phyloP scores from a whole-genome alignment of 2,329 filamentous ascomycete genomes.

The Cercospora nicotianae region DNA sequence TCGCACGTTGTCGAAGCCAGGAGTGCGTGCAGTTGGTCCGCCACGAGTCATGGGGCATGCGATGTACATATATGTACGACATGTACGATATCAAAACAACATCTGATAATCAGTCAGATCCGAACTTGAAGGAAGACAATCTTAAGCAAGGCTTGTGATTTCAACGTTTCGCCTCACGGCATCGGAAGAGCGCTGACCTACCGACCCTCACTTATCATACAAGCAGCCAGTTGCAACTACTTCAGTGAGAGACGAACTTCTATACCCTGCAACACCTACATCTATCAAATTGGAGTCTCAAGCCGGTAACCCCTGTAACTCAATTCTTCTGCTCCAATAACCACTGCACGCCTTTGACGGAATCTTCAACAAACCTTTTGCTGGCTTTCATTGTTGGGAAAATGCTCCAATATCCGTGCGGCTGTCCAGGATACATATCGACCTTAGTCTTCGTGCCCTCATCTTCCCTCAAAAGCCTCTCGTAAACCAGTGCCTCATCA shows the following conservation, averaged over 20 bases:
- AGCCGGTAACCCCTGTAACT: neutral
- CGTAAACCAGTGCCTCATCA: slow-evolving; percentile 53
- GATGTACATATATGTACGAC: slow-evolving; percentile 12
- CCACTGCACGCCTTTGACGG: slow-evolving; percentile 35
- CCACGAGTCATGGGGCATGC: neutral
- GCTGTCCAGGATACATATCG: slow-evolving; percentile 45
- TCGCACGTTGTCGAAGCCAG: neutral
- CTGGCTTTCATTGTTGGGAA: slow-evolving; percentile 32
- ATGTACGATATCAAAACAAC: slow-evolving; percentile 8
- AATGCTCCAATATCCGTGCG: slow-evolving; percentile 46
- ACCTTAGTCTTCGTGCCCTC: slow-evolving; percentile 45
- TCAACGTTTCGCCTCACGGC: neutral
- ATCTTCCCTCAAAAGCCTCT: slow-evolving; percentile 44
- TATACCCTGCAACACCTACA: neutral
- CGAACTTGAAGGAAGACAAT: neutral
- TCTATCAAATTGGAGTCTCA: neutral
- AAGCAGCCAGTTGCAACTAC: neutral
- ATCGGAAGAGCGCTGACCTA: neutral
- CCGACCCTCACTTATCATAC: neutral
- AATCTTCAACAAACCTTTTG: slow-evolving; percentile 35
- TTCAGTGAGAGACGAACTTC: neutral
- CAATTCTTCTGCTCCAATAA: slow-evolving; percentile 30
- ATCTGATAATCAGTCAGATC: neutral
- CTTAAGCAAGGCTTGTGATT: neutral
- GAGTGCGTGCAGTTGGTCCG: neutral